Conservation (phyloP, 345 rosid genomes). For the Aethionema arabicum region DNA sequence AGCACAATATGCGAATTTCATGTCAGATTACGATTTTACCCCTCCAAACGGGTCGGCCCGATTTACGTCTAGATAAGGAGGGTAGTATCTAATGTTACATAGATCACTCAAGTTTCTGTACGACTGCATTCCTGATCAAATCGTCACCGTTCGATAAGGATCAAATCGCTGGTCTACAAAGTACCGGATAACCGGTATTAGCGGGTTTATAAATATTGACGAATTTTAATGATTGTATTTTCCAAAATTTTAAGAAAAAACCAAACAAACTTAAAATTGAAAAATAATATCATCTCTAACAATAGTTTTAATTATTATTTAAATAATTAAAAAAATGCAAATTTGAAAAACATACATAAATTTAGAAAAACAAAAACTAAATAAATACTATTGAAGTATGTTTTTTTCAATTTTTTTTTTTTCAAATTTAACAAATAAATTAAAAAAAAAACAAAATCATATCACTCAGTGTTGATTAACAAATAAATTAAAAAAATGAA, state of each 20-base stretch:
- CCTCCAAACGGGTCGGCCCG: neutral
- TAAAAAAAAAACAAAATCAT: too few relatives aligned
- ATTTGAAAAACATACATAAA: too few relatives aligned
- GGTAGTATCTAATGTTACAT: neutral
- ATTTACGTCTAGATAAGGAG: neutral
- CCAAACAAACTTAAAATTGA: neutral
- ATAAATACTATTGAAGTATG: too few relatives aligned
- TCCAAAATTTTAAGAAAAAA: neutral
- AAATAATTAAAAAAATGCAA: too few relatives aligned
- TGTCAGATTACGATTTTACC: neutral
- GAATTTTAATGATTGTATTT: neutral
- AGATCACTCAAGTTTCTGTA: neutral
- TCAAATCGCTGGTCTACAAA: too few relatives aligned
- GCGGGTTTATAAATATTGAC: neutral
- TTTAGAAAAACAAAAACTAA: too few relatives aligned
- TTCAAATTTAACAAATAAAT: too few relatives aligned
- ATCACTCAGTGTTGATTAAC: too few relatives aligned
- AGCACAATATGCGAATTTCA: neutral
- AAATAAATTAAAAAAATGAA: too few relatives aligned
- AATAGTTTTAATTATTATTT: too few relatives aligned
- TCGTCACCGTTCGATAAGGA: slow-evolving; percentile 6
- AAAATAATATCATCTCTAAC: too few relatives aligned
- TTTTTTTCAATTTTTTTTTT: too few relatives aligned
- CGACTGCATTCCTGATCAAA: neutral
- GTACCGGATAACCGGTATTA: neutral